These are phyloP conservation scores for Mortierella sp. DNA, from an alignment of 371 early-diverging fungal genomes.

Conservation along the genomic window DNA sequence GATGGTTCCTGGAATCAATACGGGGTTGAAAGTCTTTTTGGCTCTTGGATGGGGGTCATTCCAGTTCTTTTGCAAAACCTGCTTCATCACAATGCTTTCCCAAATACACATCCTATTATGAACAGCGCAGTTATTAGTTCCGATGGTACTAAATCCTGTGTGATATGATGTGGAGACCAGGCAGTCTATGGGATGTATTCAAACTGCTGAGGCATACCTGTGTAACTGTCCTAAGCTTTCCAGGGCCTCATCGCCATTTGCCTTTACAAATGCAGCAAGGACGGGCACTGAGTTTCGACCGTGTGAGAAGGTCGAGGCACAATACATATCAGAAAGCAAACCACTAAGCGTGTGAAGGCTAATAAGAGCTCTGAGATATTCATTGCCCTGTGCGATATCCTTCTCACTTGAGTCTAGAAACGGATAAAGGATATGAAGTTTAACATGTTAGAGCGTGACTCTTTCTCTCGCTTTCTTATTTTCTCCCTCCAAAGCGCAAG, in stretches of 20 bases:
- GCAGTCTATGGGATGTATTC: background rate
- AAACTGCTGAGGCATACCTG: conserved; percentile 49
- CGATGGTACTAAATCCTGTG: background rate
- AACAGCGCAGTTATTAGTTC: too few relatives aligned
- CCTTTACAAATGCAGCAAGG: conserved; percentile 67
- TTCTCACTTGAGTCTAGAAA: conserved; percentile 57
- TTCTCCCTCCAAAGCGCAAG: background rate
- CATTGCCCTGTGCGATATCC: conserved; percentile 62
- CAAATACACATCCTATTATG: conserved; percentile 67
- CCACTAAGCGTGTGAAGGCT: conserved; percentile 72
- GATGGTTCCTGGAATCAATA: conserved; percentile 23
- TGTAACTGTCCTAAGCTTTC: conserved; percentile 71
- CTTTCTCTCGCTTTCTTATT: background rate
- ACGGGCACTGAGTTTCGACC: conserved; percentile 71
- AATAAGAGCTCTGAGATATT: conserved; percentile 66
- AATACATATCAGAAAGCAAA: conserved; percentile 80
- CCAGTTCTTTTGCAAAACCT: conserved; percentile 76
- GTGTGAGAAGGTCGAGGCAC: conserved; percentile 72
- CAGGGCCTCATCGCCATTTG: conserved; percentile 64
- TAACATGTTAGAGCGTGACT: background rate
- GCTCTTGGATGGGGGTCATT: conserved; percentile 55
- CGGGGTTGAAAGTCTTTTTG: conserved; percentile 20
- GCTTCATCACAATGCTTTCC: conserved; percentile 73
- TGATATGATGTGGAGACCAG: background rate
- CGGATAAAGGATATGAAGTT: background rate